These are phyloP conservation scores for Xylariaceae sp. DNA, from an alignment of 2,329 filamentous ascomycete species.

Conservation along the genomic window DNA sequence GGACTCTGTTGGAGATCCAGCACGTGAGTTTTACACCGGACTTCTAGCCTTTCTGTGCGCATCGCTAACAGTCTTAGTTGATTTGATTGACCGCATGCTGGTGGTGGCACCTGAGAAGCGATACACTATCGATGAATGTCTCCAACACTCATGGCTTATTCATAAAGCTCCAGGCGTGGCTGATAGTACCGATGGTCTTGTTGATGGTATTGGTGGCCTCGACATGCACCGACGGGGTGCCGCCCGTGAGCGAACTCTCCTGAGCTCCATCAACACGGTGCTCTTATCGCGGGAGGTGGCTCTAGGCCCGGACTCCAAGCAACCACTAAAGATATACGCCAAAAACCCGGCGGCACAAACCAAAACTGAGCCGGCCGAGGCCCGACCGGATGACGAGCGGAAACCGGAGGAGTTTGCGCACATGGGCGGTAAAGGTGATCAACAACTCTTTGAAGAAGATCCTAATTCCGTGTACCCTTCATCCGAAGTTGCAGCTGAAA, in stretches of 20 bases:
- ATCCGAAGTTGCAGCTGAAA: slow-evolving; percentile 33
- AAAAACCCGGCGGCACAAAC: slow-evolving; percentile 56
- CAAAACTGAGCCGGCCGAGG: slow-evolving; percentile 48
- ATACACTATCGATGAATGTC: slow-evolving; percentile 83
- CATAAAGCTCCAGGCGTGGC: slow-evolving; percentile 54
- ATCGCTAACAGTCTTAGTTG: slow-evolving; percentile 44
- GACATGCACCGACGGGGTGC: slow-evolving; percentile 80
- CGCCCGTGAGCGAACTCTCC: slow-evolving; percentile 74
- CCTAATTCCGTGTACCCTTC: slow-evolving; percentile 45
- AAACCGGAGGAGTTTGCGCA: slow-evolving; percentile 72
- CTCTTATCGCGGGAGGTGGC: slow-evolving; percentile 47
- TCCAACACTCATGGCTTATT: slow-evolving; percentile 86
- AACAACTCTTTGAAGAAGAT: slow-evolving; percentile 66
- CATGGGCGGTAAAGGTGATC: slow-evolving; percentile 81
- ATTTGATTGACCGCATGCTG: slow-evolving; percentile 93
- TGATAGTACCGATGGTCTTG: slow-evolving; percentile 88
- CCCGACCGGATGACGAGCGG: slow-evolving; percentile 60
- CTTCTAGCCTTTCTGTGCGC: not conserved
- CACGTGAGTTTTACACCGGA: slow-evolving; percentile 44
- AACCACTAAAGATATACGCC: slow-evolving; percentile 65
- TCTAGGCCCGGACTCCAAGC: slow-evolving; percentile 51
- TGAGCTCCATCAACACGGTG: slow-evolving; percentile 76
- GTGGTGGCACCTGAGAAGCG: slow-evolving; percentile 78
- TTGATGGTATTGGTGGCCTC: slow-evolving; percentile 74
- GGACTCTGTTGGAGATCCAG: slow-evolving; percentile 80